These are phyloP conservation scores for Coemansia sp. DNA, from an alignment of 192 early-diverging fungal genomes.

Conservation along the genomic window DNA sequence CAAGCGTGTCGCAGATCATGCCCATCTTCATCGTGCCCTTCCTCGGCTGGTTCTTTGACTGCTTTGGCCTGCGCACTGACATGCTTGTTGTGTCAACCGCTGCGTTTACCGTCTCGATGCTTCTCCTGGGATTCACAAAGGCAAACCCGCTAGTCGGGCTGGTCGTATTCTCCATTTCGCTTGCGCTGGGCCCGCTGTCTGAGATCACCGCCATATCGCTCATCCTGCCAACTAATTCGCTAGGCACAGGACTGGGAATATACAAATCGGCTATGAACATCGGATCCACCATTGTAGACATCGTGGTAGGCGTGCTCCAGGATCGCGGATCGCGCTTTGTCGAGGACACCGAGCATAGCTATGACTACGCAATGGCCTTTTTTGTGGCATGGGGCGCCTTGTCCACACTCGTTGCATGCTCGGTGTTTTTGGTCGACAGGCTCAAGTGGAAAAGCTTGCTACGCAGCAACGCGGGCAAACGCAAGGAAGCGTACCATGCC, in stretches of 20 bases:
- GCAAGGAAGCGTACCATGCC: slow-evolving; percentile 30
- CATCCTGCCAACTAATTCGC: slow-evolving; percentile 57
- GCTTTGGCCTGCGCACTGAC: slow-evolving; percentile 61
- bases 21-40: slow-evolving; percentile 71
- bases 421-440: slow-evolving; percentile 42
- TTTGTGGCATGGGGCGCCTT: slow-evolving; percentile 51
- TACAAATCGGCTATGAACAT: slow-evolving; percentile 67
- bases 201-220: slow-evolving; percentile 64
- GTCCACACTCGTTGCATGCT: slow-evolving; percentile 32
- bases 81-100: slow-evolving; percentile 38
- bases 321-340: slow-evolving; percentile 45
- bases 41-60: slow-evolving; percentile 69
- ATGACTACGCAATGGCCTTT: slow-evolving; percentile 55
- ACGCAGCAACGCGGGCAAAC: slow-evolving; percentile 20
- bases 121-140: slow-evolving; percentile 60
- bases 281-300: slow-evolving; percentile 61
- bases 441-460: slow-evolving; percentile 40
- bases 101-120: slow-evolving; percentile 41
- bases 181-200: slow-evolving; percentile 61
- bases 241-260: slow-evolving; percentile 62
- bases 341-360: slow-evolving; percentile 44
- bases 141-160: slow-evolving; percentile 58
- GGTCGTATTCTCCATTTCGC: slow-evolving; percentile 59
- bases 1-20: slow-evolving; percentile 66
- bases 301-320: slow-evolving; percentile 61